Evolutionary conservation across 2,329 filamentous ascomycete genomes (phyloP).

Genomic region (Aspergillus jensenii): DNA sequence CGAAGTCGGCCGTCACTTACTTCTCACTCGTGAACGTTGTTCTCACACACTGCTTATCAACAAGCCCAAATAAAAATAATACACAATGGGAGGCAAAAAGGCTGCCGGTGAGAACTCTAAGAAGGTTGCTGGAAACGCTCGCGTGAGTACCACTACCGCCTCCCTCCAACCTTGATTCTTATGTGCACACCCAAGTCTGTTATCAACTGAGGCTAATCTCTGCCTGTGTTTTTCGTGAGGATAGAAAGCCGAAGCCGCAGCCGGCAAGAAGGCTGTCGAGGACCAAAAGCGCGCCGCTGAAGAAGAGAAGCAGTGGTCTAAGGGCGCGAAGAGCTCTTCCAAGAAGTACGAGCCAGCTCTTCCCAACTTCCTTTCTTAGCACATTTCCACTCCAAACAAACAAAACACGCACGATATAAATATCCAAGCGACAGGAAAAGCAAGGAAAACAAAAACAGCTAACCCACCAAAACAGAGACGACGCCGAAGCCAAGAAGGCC

Average conservation of each 20-base stretch:
- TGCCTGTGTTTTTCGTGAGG: not conserved
- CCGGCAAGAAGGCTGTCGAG: conserved; percentile 71
- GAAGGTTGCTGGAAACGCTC: conserved; percentile 83
- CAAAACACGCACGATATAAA: not conserved
- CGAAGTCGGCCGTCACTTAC: not conserved
- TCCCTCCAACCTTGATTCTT: conserved; percentile 24
- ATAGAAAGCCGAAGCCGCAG: conserved; percentile 85
- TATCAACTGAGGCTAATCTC: not conserved
- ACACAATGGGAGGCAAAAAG: conserved; percentile 71
- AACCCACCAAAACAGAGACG: conserved; percentile 60
- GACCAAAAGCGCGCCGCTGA: conserved; percentile 64
- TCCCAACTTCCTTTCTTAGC: not conserved
- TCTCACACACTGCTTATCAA: too few relatives aligned
- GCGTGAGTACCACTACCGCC: conserved; percentile 32
- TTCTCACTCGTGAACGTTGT: not conserved
- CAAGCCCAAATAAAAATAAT: not conserved
- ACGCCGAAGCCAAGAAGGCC: conserved; percentile 78
- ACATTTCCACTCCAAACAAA: not conserved
- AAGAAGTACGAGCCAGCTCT: conserved; percentile 70
- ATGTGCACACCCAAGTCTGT: conserved; percentile 11
- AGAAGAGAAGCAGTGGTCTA: conserved; percentile 77
- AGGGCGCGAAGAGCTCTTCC: conserved; percentile 77
- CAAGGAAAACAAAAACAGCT: not conserved
- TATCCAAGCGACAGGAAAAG: not conserved
- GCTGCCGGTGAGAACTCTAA: conserved; percentile 71